Evolutionary conservation across 768 basidiomycete genomes (phyloP), one percentile per base, ranked within the genome.

Genomic region (Tylopilus balloui): DNA sequence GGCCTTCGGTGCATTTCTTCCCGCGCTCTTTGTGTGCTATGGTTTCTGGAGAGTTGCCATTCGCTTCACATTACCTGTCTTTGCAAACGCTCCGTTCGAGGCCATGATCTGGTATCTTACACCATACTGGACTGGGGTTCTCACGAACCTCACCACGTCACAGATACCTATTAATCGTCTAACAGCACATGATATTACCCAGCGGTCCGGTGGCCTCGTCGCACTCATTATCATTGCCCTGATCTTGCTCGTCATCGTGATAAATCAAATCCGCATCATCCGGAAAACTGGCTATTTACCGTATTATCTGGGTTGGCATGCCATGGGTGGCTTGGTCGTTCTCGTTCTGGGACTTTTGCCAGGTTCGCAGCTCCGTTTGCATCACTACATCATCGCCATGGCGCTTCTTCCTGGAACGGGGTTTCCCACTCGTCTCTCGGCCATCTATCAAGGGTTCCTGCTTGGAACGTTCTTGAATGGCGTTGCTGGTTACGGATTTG

Each of bases 211-310:
- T 20, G 87, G 83, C 5, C 73, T 91, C 39, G 70, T 74, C 2
- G 80, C 83, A 6, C 73, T 91, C 28, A 75, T 88, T 37, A 74
- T 92, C 53, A 81, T 91, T 45, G 57, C 84, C 35, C 53, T 89
- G 12, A 70, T 87, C 51, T 64, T 91, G 12, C 65, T 79, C 7
- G 61, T 79, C 21, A 62, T 87, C 40, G 79, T 78, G 28, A 58
- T 84, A 29, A 92, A 92, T 61, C 92, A 94, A 69, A 60, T 85
- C 3, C 77, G 87, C n/a, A 80, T 91, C 46, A 84, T 92, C 49
- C 79, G 90, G 43, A 86, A 87, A 66, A 91, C 88, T 0, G 90
- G 91, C 1, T 90, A 86, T 83, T 69, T 93, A 12, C 81, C 83
- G 5, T 77, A 80, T 60, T 93, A 93, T 62, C 61, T 84, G 27